Evolutionary conservation across 176 grass and related monocot genomes (phyloP).

Genomic region (Oryza glumipatula): DNA sequence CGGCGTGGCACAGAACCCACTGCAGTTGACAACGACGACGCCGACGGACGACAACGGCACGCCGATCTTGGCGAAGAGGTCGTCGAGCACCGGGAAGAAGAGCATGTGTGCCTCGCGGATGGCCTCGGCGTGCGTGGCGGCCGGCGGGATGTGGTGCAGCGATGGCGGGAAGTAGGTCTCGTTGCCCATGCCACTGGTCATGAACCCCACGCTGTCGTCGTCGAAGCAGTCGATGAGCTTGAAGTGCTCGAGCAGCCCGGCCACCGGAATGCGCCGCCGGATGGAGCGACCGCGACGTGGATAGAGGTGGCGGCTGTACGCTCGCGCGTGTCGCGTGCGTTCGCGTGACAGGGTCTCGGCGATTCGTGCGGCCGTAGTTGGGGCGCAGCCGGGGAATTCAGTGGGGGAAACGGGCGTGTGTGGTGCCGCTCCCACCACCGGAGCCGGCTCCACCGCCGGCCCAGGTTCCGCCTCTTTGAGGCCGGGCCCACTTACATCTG

Average conservation of each 20-base stretch:
- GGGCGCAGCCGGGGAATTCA: too few relatives aligned
- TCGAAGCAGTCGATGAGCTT: conserved; percentile 69
- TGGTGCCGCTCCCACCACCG: too few relatives aligned
- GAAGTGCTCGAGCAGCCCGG: conserved; percentile 57
- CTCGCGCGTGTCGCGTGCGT: too few relatives aligned
- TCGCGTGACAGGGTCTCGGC: too few relatives aligned
- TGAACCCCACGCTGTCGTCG: conserved; percentile 66
- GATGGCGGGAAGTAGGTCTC: conserved; percentile 72
- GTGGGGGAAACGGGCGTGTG: too few relatives aligned
- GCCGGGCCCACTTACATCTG: too few relatives aligned
- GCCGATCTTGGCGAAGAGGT: conserved; percentile 54
- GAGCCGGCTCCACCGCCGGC: too few relatives aligned
- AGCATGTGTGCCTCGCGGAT: conserved; percentile 52
- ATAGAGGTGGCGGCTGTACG: too few relatives aligned
- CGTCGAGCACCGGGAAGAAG: conserved; percentile 56
- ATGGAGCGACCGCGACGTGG: too few relatives aligned
- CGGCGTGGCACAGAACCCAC: conserved; percentile 53
- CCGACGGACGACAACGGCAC: conserved; percentile 53
- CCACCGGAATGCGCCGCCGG: conserved; percentile 49
- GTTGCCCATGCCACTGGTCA: conserved; percentile 77
- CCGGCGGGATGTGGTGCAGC: conserved; percentile 64
- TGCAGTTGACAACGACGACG: conserved; percentile 70
- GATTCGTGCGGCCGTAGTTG: too few relatives aligned
- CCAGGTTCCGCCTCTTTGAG: too few relatives aligned
- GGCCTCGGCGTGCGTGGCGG: conserved; percentile 44